Conservation (phyloP, 2,329 filamentous ascomycete genomes). For the Aspergillus melleus region DNA sequence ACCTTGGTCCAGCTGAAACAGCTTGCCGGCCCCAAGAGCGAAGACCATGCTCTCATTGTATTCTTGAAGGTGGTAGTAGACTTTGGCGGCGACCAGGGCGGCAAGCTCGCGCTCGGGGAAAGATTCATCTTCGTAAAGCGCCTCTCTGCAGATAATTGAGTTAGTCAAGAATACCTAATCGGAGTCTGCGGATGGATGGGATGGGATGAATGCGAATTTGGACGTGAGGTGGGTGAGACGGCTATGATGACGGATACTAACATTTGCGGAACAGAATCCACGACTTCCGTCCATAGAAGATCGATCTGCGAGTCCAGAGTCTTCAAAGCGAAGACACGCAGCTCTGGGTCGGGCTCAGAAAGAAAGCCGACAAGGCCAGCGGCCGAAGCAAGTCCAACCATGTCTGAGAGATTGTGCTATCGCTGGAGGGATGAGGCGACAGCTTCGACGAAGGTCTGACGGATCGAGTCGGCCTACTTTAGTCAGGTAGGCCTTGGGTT, state of each 20-base stretch:
- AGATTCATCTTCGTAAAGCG: conserved; percentile 91
- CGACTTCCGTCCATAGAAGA: conserved; percentile 96
- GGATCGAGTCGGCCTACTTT: conserved; percentile 19
- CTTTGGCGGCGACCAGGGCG: conserved; percentile 91
- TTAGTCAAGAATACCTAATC: conserved; percentile 10
- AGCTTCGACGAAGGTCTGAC: conserved; percentile 31
- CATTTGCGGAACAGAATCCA: conserved; percentile 90
- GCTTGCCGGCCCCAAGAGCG: conserved; percentile 87
- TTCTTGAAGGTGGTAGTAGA: conserved; percentile 97
- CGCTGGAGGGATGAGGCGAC: conserved; percentile 33
- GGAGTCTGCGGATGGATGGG: not conserved
- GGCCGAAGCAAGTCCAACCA: conserved; percentile 93
- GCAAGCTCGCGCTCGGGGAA: conserved; percentile 94
- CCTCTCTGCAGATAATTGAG: conserved; percentile 65
- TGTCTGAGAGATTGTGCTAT: conserved; percentile 46
- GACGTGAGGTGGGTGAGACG: not conserved
- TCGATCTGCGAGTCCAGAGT: conserved; percentile 96
- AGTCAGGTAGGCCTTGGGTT: conserved; percentile 10
- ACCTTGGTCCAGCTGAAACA: conserved; percentile 87
- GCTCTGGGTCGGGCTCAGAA: conserved; percentile 87
- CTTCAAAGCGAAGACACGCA: conserved; percentile 92
- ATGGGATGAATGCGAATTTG: not conserved
- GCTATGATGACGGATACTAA: conserved; percentile 49
- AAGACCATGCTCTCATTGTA: conserved; percentile 99
- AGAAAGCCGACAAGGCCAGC: conserved; percentile 94